Base-by-base conservation (phyloP, 2,329 filamentous ascomycete species). In the Stachybotrys chlorohalonatus region DNA sequence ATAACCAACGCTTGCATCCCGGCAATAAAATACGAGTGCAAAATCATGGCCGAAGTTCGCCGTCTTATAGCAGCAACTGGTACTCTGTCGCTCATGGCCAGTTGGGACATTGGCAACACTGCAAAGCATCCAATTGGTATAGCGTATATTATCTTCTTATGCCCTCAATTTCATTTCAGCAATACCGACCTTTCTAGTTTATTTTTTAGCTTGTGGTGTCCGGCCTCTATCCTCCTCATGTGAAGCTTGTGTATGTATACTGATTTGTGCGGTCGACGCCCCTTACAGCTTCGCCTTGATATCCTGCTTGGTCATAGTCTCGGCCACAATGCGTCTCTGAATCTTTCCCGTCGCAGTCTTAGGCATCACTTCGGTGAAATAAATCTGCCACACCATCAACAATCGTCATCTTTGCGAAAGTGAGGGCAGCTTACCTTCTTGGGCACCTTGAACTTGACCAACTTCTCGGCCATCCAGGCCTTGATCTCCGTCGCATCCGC, bases 341-440 rank as follows among this genome's bases (percentile, higher is more conserved):
- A 95, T 87, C 77, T 95, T 95, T 54, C 90, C 90, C 6, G 90
- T 95, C n/a, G 90, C 89, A 5, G 90, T 93, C 79, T 95, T 95
- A 58, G 90, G 90, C 84, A 95, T 95, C 60, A 86, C 74, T 55
- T 90, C 81, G 42, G 89, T 89, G 63, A 94, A 91, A 75, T 88
- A 94, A 42, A 92, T 76, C 85, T 87, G 36, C 36, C 36, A 42
- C 8, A 42, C 8, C 13, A 53, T 15, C 55, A 51, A 55, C 9
- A 24, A 46, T 62, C 39, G 63, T 54, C 32, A 47, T 49, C 17
- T 17, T 16, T 42, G 11, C 32, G 53, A 52, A 11, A 17, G 51
- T 31, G 51, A 15, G 13, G n/a, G 52, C 11, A 49, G 67, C 75
- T 65, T 66, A 89, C 87, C 78, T 89, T 85, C 75, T 89, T 92